Conservation (phyloP, 202 grass and related monocot genomes). For the Musa balbisiana region DNA sequence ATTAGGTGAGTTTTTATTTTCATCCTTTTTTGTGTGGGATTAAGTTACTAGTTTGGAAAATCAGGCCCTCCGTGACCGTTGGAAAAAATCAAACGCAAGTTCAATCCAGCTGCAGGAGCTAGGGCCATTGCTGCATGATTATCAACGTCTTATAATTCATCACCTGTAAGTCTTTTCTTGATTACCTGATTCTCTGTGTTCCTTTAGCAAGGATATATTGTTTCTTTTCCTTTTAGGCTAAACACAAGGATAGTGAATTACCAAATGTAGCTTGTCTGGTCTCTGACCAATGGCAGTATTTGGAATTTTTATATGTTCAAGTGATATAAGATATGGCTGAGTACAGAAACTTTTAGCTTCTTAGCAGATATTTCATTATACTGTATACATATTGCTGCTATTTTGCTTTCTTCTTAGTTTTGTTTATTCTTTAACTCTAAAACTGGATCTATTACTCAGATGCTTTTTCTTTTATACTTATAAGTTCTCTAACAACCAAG, state of each 20-base stretch:
- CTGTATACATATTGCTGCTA: no score
- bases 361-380: no score
- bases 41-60: not conserved
- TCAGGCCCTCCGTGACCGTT: conserved; percentile 11
- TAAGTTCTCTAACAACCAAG: no score
- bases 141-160: conserved; percentile 49
- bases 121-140: conserved; percentile 68
- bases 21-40: not conserved
- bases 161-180: conserved; percentile 11
- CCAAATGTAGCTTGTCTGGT: not conserved
- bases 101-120: conserved; percentile 19
- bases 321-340: not conserved
- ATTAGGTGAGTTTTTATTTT: not conserved
- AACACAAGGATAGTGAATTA: not conserved
- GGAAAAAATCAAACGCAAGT: conserved; percentile 21
- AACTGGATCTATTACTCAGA: no score
- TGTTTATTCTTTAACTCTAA: no score
- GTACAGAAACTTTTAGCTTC: not conserved
- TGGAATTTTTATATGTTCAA: not conserved
- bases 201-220: not conserved
- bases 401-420: no score
- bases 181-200: not conserved
- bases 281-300: not conserved
- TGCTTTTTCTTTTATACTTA: no score
- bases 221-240: not conserved